Conservation (phyloP, 2,329 filamentous ascomycete genomes). For the Penicillium sp. region DNA sequence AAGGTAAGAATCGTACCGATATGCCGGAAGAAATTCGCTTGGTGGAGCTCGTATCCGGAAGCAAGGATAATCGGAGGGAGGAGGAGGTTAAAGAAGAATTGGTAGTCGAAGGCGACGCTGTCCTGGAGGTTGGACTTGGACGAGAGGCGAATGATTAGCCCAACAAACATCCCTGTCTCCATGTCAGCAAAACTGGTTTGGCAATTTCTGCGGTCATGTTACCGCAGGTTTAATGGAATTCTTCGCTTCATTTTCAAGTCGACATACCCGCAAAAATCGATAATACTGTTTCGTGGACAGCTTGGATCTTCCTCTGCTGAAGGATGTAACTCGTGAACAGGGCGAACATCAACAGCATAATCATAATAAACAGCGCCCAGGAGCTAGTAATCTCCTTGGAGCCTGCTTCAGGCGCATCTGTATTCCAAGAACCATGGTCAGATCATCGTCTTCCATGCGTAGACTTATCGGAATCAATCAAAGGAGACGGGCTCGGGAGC, state of each 20-base stretch:
- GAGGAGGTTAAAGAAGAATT: slow-evolving; percentile 99
- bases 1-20: slow-evolving; percentile 97
- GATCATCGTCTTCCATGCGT: slow-evolving; percentile 21
- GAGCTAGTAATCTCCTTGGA: slow-evolving; percentile 95
- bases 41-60: slow-evolving; percentile 95
- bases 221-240: background rate
- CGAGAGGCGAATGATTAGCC: slow-evolving; percentile 81
- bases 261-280: slow-evolving; percentile 89
- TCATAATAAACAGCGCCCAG: slow-evolving; percentile 97
- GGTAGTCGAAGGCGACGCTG: slow-evolving; percentile 95
- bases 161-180: slow-evolving; percentile 85
- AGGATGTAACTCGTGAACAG: slow-evolving; percentile 97
- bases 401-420: slow-evolving; percentile 75
- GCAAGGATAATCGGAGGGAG: slow-evolving; percentile 98
- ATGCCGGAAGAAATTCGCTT: slow-evolving; percentile 98
- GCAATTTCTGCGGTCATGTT: background rate
- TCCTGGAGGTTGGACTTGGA: slow-evolving; percentile 84
- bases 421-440: slow-evolving; percentile 31
- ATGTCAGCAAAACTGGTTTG: slow-evolving; percentile 17
- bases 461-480: slow-evolving; percentile 11
- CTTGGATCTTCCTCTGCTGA: slow-evolving; percentile 95
- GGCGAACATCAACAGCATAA: slow-evolving; percentile 88
- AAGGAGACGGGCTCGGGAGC: slow-evolving; percentile 16
- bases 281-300: slow-evolving; percentile 96
- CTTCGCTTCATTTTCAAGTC: background rate